Evolutionary conservation across 2,329 filamentous ascomycete species (phyloP), one percentile per base, ranked within the genome.

Genomic region (Metarhizium rileyi): DNA sequence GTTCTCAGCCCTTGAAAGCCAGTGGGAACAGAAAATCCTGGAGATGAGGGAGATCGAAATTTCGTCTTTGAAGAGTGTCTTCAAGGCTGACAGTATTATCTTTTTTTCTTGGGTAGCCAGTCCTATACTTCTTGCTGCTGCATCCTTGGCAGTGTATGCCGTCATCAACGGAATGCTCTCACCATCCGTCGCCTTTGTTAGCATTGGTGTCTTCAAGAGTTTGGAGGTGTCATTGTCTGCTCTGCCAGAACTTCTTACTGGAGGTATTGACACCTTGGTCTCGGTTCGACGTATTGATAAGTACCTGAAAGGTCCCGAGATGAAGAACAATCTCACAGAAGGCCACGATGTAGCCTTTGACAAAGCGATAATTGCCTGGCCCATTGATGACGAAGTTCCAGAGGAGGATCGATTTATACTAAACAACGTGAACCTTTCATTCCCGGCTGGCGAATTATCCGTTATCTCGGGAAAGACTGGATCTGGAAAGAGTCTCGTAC

Each of bases 401-500:
- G 74, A 77, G 18, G 72, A 77, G 38, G 75, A 80, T 47, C 70
- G 79, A 30, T 90, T 89, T 57, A 72, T 82, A 14, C 69, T 90
- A 20, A 76, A 77, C 47, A 73, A 85, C 56, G 58, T 90, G 44
- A 80, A 78, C 54, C 60, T 89, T 10, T 73, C 74, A 1, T 88
- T 91, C 57, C 87, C 86, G 0, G 64, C 71, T 16, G 78, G 80
- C 18, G 81, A 87, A 56, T 68, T 93, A 8, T 89, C 81, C 20
- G 77, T 90, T 14, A 80, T 91, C 30, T 86, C 84, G 3, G 87
- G 87, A 1, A 84, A 84, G 61, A 91, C 87, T 0, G 87, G 87
- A 0, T 81, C 81, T 8, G 87, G 87, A 16, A 91, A 91, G 68
- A 88, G 83, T 63, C 67, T 91, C 36, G 69, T 93, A 54, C 72